phyloP scores from a whole-genome alignment of 495 filamentous ascomycete species.

The Penicillium goetzii region DNA sequence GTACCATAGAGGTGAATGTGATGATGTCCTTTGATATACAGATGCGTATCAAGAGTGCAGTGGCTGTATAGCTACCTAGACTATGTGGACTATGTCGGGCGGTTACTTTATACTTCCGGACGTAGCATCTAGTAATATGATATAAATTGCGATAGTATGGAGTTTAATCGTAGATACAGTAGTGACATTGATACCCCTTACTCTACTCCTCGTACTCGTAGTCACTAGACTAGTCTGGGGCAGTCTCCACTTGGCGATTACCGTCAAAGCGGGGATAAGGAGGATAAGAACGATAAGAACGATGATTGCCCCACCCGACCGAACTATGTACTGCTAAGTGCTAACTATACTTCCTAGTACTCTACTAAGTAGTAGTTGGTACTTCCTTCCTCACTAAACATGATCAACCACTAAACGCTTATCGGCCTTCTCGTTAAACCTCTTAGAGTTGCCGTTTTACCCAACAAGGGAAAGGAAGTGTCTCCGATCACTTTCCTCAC shows the following conservation, averaged over 20 bases:
- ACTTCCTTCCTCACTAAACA: neutral
- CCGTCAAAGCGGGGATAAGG: neutral
- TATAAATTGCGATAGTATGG: too few relatives aligned
- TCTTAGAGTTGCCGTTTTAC: neutral
- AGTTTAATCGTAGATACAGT: too few relatives aligned
- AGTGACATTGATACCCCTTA: too few relatives aligned
- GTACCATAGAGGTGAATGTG: slow-evolving; percentile 38
- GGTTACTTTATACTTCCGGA: too few relatives aligned
- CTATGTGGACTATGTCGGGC: too few relatives aligned
- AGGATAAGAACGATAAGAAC: neutral
- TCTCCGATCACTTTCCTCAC: neutral
- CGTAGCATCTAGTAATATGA: too few relatives aligned
- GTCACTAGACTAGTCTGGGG: neutral
- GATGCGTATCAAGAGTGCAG: too few relatives aligned
- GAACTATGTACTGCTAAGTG: neutral
- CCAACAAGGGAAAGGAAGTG: neutral
- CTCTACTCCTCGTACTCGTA: too few relatives aligned
- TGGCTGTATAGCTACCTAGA: too few relatives aligned
- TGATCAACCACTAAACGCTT: neutral
- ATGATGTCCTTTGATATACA: slow-evolving; percentile 23
- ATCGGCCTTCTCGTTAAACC: neutral
- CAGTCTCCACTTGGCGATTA: slow-evolving; percentile 4
- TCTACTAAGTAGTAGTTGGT: neutral
- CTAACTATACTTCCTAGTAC: neutral
- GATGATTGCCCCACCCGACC: neutral